Evolutionary conservation across 1,139 yeast species (phyloP).

Genomic region (Spencermartinsiella ligniputridi): DNA sequence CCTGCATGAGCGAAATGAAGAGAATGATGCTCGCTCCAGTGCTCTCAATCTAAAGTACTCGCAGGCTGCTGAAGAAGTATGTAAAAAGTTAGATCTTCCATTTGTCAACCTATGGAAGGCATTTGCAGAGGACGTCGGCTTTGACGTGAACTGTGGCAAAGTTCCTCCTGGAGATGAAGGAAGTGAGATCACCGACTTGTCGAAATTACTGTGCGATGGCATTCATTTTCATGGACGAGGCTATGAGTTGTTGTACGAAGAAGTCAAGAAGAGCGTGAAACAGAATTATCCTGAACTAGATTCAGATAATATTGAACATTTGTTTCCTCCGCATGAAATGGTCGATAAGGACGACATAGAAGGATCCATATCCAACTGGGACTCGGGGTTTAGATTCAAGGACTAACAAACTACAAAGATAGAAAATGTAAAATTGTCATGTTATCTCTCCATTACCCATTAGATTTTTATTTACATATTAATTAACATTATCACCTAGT

Average conservation of each 20-base stretch:
- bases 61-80: conserved; percentile 45
- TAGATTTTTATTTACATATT: background rate
- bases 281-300: conserved; percentile 11
- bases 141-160: conserved; percentile 26
- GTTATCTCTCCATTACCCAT: background rate
- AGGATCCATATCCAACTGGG: background rate
- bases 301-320: conserved; percentile 6
- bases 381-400: background rate
- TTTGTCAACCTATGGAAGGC: conserved; percentile 50
- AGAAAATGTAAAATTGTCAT: background rate
- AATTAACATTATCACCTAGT: background rate
- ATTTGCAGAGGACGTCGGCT: conserved; percentile 34
- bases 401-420: background rate
- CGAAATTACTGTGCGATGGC: conserved; percentile 49
- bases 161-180: conserved; percentile 19
- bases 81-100: conserved; percentile 44
- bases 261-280: conserved; percentile 10
- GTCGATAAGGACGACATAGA: background rate
- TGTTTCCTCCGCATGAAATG: conserved; percentile 6
- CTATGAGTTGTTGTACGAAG: conserved; percentile 46
- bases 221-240: conserved; percentile 63
- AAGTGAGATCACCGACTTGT: conserved; percentile 7
- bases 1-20: conserved; percentile 33
- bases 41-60: conserved; percentile 45
- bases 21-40: conserved; percentile 35